These are phyloP conservation scores for Thraustochytrium sp. DNA, from an alignment of 352 stramenopile genomes.

Conservation along the genomic window DNA sequence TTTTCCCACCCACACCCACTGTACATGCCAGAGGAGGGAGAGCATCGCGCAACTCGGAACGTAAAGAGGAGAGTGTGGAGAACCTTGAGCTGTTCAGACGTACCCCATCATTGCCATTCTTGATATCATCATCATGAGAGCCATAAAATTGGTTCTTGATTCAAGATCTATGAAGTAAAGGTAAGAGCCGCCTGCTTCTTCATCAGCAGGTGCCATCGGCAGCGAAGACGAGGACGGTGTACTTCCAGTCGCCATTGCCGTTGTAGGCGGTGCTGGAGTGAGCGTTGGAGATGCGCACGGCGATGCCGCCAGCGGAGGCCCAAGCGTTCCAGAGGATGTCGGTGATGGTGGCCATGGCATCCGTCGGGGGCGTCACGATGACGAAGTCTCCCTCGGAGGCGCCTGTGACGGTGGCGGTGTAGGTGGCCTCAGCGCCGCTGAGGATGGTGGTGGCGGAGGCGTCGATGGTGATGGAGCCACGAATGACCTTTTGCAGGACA, in stretches of 20 bases:
- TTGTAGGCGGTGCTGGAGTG: constrained; percentile 9
- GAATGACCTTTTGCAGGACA: constrained; percentile 23
- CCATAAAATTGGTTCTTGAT: no score
- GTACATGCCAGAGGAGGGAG: no score
- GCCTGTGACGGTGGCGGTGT: constrained; percentile 4
- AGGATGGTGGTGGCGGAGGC: background rate
- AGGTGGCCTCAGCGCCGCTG: background rate
- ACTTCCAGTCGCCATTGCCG: constrained; percentile 20
- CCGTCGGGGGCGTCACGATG: constrained; percentile 20
- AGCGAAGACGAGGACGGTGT: constrained; percentile 34
- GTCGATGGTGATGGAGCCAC: constrained; percentile 19
- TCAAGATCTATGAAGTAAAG: background rate
- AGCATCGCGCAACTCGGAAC: no score
- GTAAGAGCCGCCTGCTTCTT: background rate
- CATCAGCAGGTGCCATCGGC: constrained; percentile 26
- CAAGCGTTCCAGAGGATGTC: constrained; percentile 19
- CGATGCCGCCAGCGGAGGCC: background rate
- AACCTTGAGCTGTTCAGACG: no score
- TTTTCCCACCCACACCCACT: no score
- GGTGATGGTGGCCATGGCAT: background rate
- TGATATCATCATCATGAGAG: no score
- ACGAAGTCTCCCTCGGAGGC: constrained; percentile 22
- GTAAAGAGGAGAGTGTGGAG: no score
- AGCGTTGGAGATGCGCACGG: background rate
- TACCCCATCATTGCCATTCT: no score